Evolutionary conservation across 371 early-diverging fungal genomes (phyloP).

Genomic region (Synchytrium microbalum): DNA sequence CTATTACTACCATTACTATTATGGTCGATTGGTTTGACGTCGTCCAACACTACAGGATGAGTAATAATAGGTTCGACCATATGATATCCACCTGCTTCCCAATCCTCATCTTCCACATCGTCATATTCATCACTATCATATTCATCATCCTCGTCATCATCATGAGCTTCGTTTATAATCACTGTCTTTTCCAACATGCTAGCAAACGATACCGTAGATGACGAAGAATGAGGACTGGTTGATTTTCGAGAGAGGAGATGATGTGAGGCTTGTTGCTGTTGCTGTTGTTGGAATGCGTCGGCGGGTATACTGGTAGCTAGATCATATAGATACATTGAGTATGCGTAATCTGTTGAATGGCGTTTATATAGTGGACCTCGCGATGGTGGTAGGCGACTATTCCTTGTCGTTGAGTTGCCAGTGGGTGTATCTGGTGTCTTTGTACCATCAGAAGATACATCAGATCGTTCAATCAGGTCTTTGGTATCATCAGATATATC

Average conservation of each 20-base stretch:
- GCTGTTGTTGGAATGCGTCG: neutral
- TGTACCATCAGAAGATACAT: neutral
- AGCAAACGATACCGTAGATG: neutral
- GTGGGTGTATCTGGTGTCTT: neutral
- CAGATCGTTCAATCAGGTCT: neutral
- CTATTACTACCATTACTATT: neutral
- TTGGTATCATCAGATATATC: neutral
- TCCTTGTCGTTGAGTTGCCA: neutral
- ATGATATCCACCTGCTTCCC: neutral
- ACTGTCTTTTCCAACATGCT: neutral
- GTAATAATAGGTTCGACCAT: neutral
- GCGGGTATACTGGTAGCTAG: neutral
- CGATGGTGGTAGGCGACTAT: neutral
- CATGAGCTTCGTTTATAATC: neutral
- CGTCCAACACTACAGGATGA: neutral
- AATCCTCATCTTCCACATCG: neutral
- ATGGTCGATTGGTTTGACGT: neutral
- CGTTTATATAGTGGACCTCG: neutral
- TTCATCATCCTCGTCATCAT: neutral
- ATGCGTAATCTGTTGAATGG: neutral
- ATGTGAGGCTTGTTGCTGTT: neutral
- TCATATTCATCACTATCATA: neutral
- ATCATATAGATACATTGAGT: neutral
- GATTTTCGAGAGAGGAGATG: neutral
- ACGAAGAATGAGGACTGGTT: neutral